Evolutionary conservation across 2,329 filamentous ascomycete genomes (phyloP).

Genomic region (Ascocoryne sarcoides): DNA sequence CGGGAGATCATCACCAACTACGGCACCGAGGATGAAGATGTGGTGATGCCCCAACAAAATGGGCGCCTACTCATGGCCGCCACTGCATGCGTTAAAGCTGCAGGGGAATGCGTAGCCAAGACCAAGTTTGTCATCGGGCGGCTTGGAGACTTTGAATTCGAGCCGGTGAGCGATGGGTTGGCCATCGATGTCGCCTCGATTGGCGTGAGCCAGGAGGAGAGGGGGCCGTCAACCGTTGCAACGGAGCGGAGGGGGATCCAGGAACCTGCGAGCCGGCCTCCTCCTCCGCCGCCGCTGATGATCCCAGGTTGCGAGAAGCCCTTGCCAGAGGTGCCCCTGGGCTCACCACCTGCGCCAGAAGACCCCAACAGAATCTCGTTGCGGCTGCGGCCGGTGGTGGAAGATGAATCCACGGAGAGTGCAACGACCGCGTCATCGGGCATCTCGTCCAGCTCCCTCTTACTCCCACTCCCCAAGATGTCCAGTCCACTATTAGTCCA

Average conservation of each 20-base stretch:
- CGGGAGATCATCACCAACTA: constrained; percentile 66
- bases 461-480: constrained; percentile 50
- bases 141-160: constrained; percentile 83
- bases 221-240: constrained; percentile 2
- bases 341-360: constrained; percentile 26
- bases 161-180: constrained; percentile 40
- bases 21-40: constrained; percentile 60
- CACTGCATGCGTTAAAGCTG: constrained; percentile 79
- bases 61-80: constrained; percentile 67
- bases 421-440: constrained; percentile 30
- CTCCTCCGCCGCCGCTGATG: constrained; percentile 36
- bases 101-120: constrained; percentile 84
- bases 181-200: constrained; percentile 39
- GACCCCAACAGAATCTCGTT: constrained; percentile 4
- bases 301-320: constrained; percentile 54
- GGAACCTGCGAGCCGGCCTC: constrained; percentile 19
- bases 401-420: constrained; percentile 12
- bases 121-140: constrained; percentile 78
- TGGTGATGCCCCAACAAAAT: constrained; percentile 74
- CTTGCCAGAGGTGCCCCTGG: constrained; percentile 51
- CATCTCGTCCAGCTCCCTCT: constrained; percentile 38
- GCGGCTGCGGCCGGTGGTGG: constrained; percentile 11
- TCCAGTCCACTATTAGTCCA: constrained; percentile 40
- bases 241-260: constrained; percentile 4
- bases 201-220: constrained; percentile 30